Percentiles rank a stretch among this genome's conserved stretches.
Conservation (phyloP, 257 asterid species). For the Plantago major region DNA sequence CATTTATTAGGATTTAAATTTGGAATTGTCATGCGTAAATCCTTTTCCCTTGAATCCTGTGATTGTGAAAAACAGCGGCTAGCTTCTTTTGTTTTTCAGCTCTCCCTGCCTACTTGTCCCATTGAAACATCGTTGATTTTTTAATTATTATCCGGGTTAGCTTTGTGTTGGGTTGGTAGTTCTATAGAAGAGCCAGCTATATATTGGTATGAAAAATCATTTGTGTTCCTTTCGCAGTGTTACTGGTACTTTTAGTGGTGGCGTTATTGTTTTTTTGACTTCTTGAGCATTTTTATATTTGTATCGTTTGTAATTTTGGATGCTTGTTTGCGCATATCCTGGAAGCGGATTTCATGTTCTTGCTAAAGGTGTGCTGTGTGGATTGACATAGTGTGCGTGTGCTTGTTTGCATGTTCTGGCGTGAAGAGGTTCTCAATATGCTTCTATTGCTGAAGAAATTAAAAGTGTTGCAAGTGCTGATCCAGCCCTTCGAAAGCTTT, state of each 20-base stretch:
- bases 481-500: slow-evolving; percentile 97
- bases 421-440: slow-evolving; percentile 85
- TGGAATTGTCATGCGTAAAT: no score
- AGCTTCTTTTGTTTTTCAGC: no score
- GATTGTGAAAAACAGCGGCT: no score
- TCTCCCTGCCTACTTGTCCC: no score
- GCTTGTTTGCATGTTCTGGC: slow-evolving; percentile 95
- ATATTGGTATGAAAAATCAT: no score
- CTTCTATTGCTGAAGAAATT: slow-evolving; percentile 92
- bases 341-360: slow-evolving; percentile 28
- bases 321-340: slow-evolving; percentile 27
- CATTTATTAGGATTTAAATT: no score
- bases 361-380: slow-evolving; percentile 45
- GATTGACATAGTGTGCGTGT: slow-evolving; percentile 69
- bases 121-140: no score
- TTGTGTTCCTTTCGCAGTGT: not conserved
- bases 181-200: no score
- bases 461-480: slow-evolving; percentile 93
- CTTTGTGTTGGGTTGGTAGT: no score
- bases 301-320: slow-evolving; percentile 21
- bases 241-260: not conserved
- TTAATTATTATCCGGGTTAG: no score
- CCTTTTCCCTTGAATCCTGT: no score
- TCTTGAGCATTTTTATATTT: slow-evolving; percentile 8
- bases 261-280: not conserved